These are phyloP conservation scores for Puccinia coronata DNA, from an alignment of 1,284 basidiomycete species.

Conservation along the genomic window DNA sequence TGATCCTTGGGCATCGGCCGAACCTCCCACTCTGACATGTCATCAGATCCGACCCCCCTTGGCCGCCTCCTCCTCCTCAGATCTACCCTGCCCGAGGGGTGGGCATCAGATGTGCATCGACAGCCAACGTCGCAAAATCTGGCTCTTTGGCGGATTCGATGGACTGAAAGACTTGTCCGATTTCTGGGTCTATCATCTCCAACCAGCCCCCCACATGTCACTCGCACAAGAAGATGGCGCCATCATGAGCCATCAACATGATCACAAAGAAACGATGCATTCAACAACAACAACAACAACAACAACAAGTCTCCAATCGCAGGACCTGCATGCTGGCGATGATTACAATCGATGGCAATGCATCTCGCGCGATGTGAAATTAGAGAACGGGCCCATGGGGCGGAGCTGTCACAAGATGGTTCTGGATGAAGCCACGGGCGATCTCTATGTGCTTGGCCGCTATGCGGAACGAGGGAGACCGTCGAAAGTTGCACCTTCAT, in stretches of 20 bases:
- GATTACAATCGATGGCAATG: conserved; percentile 65
- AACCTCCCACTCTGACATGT: conserved; percentile 35
- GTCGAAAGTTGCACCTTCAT: too few species aligned
- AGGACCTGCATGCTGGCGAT: too few species aligned
- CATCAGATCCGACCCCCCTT: conserved; percentile 52
- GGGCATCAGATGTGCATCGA: conserved; percentile 83
- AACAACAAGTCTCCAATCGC: conserved; percentile 63
- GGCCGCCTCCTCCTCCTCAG: conserved; percentile 64
- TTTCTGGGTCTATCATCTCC: conserved; percentile 69
- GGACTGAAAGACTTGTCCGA: conserved; percentile 70
- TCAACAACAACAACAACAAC: neutral
- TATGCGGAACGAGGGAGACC: conserved; percentile 53
- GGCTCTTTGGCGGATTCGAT: conserved; percentile 78
- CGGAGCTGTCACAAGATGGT: conserved; percentile 81
- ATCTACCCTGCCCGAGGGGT: conserved; percentile 67
- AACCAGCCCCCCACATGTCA: conserved; percentile 7
- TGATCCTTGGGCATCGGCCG: conserved; percentile 26
- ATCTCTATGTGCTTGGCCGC: conserved; percentile 67
- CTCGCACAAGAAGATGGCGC: neutral
- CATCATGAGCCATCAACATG: neutral
- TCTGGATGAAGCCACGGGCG: conserved; percentile 70
- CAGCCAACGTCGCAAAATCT: conserved; percentile 67
- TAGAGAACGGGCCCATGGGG: conserved; percentile 68
- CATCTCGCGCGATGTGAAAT: conserved; percentile 66
- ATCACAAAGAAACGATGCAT: neutral